These are phyloP conservation scores for Rhodotorula babjevae DNA, from an alignment of 768 basidiomycete genomes.

Conservation along the genomic window DNA sequence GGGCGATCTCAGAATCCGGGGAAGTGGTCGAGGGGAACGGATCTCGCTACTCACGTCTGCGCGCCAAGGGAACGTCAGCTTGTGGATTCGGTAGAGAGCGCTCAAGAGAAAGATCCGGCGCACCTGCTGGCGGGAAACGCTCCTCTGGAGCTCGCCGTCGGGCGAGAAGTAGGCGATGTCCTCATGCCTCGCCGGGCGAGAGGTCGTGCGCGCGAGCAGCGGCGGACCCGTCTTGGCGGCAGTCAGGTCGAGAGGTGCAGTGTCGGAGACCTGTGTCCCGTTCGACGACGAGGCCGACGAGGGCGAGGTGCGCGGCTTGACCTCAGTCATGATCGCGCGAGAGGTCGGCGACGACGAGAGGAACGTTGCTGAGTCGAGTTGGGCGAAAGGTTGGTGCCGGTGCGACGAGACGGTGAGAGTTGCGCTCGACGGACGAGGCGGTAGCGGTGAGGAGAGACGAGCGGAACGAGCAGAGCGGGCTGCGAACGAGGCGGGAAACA, in stretches of 20 bases:
- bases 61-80: background rate
- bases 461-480: too few species aligned
- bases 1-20: background rate
- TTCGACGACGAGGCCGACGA: slow-evolving; percentile 19
- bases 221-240: background rate
- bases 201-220: background rate
- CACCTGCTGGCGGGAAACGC: slow-evolving; percentile 20
- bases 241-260: background rate
- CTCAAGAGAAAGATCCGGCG: background rate
- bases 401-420: too few species aligned
- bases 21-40: background rate
- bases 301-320: background rate
- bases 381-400: too few species aligned
- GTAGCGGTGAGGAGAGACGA: too few species aligned
- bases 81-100: background rate
- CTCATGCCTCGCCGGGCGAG: slow-evolving; percentile 12
- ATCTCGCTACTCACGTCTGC: too few species aligned
- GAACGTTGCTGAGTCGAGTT: too few species aligned
- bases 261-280: slow-evolving; percentile 9
- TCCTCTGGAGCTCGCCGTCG: slow-evolving; percentile 14
- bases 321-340: background rate
- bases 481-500: too few species aligned
- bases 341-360: too few species aligned
- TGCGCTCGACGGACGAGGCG: too few species aligned
- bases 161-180: slow-evolving; percentile 20